Evolutionary conservation across 805 yeast genomes (phyloP), one percentile per base, ranked within the genome.

Genomic region (Teunomyces panamensis): DNA sequence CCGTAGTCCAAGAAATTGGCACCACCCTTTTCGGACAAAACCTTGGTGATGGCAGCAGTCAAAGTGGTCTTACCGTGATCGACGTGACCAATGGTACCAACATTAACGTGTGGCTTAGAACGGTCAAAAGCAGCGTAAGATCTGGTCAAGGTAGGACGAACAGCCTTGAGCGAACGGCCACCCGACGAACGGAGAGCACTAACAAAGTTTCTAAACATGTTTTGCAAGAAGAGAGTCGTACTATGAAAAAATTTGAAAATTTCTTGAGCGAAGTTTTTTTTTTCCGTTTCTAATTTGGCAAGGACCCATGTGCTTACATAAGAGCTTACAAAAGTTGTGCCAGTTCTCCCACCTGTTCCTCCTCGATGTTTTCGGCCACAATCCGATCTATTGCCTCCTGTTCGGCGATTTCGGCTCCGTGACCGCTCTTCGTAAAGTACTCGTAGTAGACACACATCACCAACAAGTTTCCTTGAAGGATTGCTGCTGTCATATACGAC

Each of bases 51-150:
- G 63, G 98, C 98, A 56, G 98, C 99, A 51, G 99, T 94, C 67
- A 92, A 80, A 47, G 98, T 91, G 62, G 98, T 91, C 77, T 92
- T 92, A 73, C 99, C 99, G 75, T 92, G 98, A 78, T 92, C 99
- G 57, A 92, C 98, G 72, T 92, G 98, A 58, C 98, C 98, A 69
- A 92, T 92, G 68, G 98, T 92, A 77, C 98, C 99, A 60, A 92
- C 81, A 75, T 92, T 92, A 59, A 92, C 85, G 69, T 92, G 98
- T 43, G 98, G 98, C 78, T 94, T 94, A 59, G 90, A 79, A 77
- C 99, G 92, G 72, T 87, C 87, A 68, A 92, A 94, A 43, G 92
- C 80, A 53, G 96, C 96, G 55, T 72, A 72, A 11, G 61, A 42
- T 65, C 77, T 69, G 53, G 56, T 53, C 30, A 66, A 54, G 42